Percentiles rank a stretch among this genome's conserved stretches.
Evolutionary conservation across 441 rosid species (phyloP).

Genomic region (Breynia disticha): DNA sequence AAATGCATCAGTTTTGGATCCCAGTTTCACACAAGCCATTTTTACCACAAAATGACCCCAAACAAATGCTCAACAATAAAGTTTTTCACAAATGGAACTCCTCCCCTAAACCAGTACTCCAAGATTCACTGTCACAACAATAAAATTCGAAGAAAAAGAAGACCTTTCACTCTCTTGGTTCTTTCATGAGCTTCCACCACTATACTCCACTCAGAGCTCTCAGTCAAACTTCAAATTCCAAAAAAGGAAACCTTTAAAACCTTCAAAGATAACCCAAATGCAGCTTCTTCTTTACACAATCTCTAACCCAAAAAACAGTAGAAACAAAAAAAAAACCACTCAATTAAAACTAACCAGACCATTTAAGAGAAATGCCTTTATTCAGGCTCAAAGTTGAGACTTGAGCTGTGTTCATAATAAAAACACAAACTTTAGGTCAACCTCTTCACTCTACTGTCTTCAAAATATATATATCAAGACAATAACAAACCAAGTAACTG

Average conservation of each 20-base stretch:
- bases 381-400: constrained; percentile 8
- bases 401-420: not conserved
- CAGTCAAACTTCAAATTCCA: too few species aligned
- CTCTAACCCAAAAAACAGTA: constrained; percentile 5
- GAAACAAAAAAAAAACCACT: constrained; percentile 15
- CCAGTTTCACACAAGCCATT: constrained; percentile 91
- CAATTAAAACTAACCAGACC: constrained; percentile 13
- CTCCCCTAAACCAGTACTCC: not conserved
- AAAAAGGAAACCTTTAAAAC: not conserved
- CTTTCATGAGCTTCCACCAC: not conserved
- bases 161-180: not conserved
- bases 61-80: too few species aligned
- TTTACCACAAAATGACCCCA: constrained; percentile 10
- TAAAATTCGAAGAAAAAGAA: too few species aligned
- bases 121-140: not conserved
- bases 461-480: not conserved
- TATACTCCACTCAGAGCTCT: too few species aligned
- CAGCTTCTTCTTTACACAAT: not conserved
- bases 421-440: constrained; percentile 31
- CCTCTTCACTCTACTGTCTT: constrained; percentile 15
- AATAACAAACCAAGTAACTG: too few species aligned
- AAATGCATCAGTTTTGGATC: constrained; percentile 87
- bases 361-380: constrained; percentile 9
- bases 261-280: not conserved
- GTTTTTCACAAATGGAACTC: constrained; percentile 8